A percentile compares a stretch with the other conserved stretches of the same genome.
These are phyloP conservation scores for Jatropha curcas DNA, from an alignment of 345 rosid genomes.

Conservation along the genomic window DNA sequence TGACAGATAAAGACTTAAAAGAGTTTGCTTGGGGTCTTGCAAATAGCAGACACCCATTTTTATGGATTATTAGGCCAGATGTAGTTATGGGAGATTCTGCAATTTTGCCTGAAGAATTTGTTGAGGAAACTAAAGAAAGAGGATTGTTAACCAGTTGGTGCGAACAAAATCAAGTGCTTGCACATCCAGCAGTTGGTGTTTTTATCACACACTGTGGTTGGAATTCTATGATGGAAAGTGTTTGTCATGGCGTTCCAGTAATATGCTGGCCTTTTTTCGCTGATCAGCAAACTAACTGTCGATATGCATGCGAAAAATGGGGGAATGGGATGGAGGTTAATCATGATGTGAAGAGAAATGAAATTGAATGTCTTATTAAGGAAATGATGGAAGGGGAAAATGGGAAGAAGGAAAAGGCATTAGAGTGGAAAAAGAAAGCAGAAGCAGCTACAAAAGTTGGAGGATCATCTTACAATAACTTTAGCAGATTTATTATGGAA, in stretches of 20 bases:
- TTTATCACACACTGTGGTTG: slow-evolving; percentile 45
- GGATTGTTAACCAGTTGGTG: slow-evolving; percentile 39
- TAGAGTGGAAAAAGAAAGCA: slow-evolving; percentile 34
- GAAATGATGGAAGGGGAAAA: slow-evolving; percentile 27
- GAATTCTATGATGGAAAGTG: slow-evolving; percentile 34
- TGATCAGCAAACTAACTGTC: slow-evolving; percentile 36
- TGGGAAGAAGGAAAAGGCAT: slow-evolving; percentile 28
- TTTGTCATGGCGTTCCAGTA: slow-evolving; percentile 27
- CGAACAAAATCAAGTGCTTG: slow-evolving; percentile 28
- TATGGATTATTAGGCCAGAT: slow-evolving; percentile 40
- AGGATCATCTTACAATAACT: slow-evolving; percentile 26
- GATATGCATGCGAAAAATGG: slow-evolving; percentile 29
- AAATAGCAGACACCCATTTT: slow-evolving; percentile 29
- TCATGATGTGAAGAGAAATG: slow-evolving; percentile 26
- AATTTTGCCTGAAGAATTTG: slow-evolving; percentile 23
- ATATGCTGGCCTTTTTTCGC: slow-evolving; percentile 41
- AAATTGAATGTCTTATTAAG: slow-evolving; percentile 20
- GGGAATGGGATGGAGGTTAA: slow-evolving; percentile 32
- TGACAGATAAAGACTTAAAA: slow-evolving; percentile 25
- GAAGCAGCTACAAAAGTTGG: slow-evolving; percentile 25
- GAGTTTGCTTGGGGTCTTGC: slow-evolving; percentile 49
- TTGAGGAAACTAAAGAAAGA: slow-evolving; percentile 25
- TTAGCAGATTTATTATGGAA: slow-evolving; percentile 24
- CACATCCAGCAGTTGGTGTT: slow-evolving; percentile 30
- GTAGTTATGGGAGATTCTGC: slow-evolving; percentile 29